Base-by-base conservation (phyloP, 176 grass and related monocot genomes). In the Phoenix roebelenii region DNA sequence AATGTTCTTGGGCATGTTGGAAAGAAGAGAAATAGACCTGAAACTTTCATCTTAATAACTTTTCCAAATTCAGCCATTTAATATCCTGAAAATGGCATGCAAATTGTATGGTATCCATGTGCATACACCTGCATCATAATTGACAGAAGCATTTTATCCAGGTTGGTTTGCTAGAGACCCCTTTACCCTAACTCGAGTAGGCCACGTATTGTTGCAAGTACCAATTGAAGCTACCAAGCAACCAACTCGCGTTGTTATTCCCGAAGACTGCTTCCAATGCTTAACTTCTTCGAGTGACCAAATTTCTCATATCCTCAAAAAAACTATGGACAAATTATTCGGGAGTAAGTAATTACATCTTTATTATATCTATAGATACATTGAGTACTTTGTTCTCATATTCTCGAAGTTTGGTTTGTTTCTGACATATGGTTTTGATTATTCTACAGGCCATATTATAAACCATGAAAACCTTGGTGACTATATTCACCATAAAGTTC, bases 101-200 rank as follows among this genome's bases (percentile, higher is more conserved):
- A 20, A 20, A 20, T 20, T 20, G 20, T 20, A 20, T 20, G 20
- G 20, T 0, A 0, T 20, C 20, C 20, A 20, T 20, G 20, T 0
- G 0, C 20, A 20, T 20, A 0, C 20, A 20, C 20, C 20, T 20
- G 20, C 20, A 20, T 20, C 20, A 20, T 20, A 20, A 14, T 35
- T 54, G 51, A 54, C 25, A 7, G 7, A 67, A 19, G n/a, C 14
- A 4, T 22, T 64, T 60, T 5, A 23, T 77, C 7, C 74, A 95
- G 85, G 90, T 52, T 95, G 82, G 90, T 89, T 95, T 79, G 85
- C 85, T 49, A 75, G 80, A 61, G 85, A 95, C 65, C 74, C 80
- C 55, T 23, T 74, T 55, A 95, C 71, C 3, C 60, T 95, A 17
- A 71, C 62, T 35, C 66, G 23, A 55, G 77, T 83, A 32, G 70